Conservation (phyloP, 257 asterid genomes). For the Galeopsis tetrahit region DNA sequence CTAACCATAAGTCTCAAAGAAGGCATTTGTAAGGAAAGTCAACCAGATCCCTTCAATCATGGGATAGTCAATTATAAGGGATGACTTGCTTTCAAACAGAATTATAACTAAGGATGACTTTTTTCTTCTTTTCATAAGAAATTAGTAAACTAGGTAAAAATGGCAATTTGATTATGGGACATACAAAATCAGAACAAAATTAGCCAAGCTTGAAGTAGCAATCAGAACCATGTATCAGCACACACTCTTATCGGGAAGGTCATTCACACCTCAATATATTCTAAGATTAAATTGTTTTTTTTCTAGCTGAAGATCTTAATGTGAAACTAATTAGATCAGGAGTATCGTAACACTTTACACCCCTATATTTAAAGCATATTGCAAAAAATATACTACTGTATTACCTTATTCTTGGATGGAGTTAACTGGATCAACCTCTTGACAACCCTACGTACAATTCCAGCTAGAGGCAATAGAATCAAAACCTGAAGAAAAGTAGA, state of each 20-base stretch:
- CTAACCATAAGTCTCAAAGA: background rate
- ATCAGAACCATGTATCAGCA: conserved; percentile 9
- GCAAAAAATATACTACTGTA: conserved; percentile 1
- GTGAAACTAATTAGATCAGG: conserved; percentile 17
- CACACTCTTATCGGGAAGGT: background rate
- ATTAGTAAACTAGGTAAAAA: background rate
- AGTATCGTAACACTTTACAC: background rate
- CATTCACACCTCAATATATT: background rate
- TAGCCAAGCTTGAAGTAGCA: background rate
- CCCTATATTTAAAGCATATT: conserved; percentile 26
- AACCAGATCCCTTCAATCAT: too few species aligned
- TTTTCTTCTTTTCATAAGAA: background rate
- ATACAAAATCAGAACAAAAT: background rate
- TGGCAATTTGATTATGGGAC: background rate
- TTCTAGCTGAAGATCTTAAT: conserved; percentile 8
- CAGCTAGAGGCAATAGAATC: conserved; percentile 86
- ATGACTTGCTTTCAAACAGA: too few species aligned
- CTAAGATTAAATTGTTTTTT: background rate
- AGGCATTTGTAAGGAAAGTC: background rate
- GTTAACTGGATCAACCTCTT: conserved; percentile 83
- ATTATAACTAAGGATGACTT: too few species aligned
- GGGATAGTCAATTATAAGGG: too few species aligned
- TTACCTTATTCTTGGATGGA: conserved; percentile 87
- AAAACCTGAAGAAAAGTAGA: conserved; percentile 59
- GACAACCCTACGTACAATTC: conserved; percentile 79